Evolutionary conservation across 768 basidiomycete species (phyloP), one percentile per base, ranked within the genome.

Genomic region (Rubroboletus satanas): DNA sequence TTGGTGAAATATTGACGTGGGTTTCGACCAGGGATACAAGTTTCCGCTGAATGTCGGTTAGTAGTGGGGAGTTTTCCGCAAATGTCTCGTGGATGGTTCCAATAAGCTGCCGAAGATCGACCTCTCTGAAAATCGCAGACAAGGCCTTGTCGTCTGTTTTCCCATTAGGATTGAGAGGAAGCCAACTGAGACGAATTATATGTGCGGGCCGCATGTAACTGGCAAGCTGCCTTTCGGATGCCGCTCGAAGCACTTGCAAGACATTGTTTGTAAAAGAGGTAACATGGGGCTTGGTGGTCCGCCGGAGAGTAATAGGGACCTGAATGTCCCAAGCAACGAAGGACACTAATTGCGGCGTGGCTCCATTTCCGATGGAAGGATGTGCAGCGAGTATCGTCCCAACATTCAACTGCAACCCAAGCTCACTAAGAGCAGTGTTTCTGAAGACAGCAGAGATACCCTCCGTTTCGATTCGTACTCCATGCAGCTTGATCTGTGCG

Each of bases 391-490:
- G 67, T 41, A 79, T 62, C 5, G 79, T 79, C 14, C 70, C 66
- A 17, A 68, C 77, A 49, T 79, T 75, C 37, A 79, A 64, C 41
- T 56, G 60, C 28, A 67, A 28, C 21, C 54, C 60, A 29, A 59
- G 60, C 38, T 49, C 58, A 26, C 39, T 39, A 32, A 39, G 55
- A 58, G 51, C 65, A 33, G 55, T 26, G 17, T 50, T 51, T 43
- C 53, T 74, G 18, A 79, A 61, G 39, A 78, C 72, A 29, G 77
- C 70, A n/a, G 76, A 79, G 26, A 81, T 74, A 7, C 79, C 80
- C 56, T 79, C 79, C 2, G 74, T 73, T 59, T 81, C 80, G 18
- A 81, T 80, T n/a, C 80, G 77, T 18, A 81, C 78, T 26, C 80
- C 80, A 36, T 77, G 73, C 37, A 79, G 60, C 63, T 81, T 81